Conservation (phyloP, 495 filamentous ascomycete species). For the Rhypophila decipiens region DNA sequence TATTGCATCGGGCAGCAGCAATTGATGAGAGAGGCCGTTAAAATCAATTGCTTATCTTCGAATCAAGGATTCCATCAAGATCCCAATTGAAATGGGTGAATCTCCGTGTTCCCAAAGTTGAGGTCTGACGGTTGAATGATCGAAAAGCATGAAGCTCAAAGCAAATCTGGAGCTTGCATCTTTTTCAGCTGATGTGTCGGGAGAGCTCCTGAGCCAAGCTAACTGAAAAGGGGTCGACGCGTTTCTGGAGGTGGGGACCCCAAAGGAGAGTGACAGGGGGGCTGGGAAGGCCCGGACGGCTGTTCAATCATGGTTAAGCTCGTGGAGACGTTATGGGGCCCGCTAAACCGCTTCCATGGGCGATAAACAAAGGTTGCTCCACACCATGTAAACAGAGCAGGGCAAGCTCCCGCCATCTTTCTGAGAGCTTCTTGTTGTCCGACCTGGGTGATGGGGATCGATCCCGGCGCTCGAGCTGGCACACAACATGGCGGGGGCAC, state of each 20-base stretch:
- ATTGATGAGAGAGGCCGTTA: too few relatives aligned
- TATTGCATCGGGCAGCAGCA: too few relatives aligned
- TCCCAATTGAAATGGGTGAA: too few relatives aligned
- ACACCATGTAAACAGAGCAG: conserved; percentile 27
- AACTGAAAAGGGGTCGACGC: conserved; percentile 21
- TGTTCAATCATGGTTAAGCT: conserved; percentile 13
- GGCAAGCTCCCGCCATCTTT: conserved; percentile 13
- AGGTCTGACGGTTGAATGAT: too few relatives aligned
- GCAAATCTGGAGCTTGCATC: conserved; percentile 6
- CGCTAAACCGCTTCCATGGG: conserved; percentile 23
- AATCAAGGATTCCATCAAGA: too few relatives aligned
- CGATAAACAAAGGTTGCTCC: conserved; percentile 31
- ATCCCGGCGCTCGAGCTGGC: conserved; percentile 16
- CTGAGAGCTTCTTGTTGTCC: conserved; percentile 8
- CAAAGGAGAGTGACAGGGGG: conserved; percentile 9
- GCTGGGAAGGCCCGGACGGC: conserved; percentile 3
- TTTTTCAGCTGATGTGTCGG: conserved; percentile 24
- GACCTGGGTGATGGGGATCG: too few relatives aligned
- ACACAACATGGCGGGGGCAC: conserved; percentile 13
- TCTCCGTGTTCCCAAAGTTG: too few relatives aligned
- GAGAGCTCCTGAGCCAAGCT: conserved; percentile 12
- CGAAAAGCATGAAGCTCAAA: too few relatives aligned
- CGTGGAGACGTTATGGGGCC: conserved; percentile 11
- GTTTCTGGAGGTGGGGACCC: conserved; percentile 11
- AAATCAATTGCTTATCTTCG: too few relatives aligned